Evolutionary conservation across 768 basidiomycete genomes (phyloP).

Genomic region (Mycena alexandri): DNA sequence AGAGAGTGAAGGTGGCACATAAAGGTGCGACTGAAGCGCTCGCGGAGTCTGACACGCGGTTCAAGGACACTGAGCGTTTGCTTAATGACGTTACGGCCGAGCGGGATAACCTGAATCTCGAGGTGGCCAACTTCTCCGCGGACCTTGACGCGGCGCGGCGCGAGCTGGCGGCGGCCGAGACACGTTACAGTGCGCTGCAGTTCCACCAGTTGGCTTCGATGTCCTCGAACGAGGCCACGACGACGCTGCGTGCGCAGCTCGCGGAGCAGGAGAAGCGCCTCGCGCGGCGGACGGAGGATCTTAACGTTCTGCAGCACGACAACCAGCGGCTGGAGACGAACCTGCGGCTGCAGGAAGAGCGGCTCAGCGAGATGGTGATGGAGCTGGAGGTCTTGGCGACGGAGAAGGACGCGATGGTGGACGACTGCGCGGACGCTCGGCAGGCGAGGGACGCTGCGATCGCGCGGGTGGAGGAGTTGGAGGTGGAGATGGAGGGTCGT

Average conservation of each 20-base stretch:
- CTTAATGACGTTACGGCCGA: slow-evolving; percentile 73
- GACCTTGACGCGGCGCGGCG: slow-evolving; percentile 68
- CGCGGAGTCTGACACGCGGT: slow-evolving; percentile 57
- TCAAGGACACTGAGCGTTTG: slow-evolving; percentile 58
- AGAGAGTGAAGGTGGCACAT: slow-evolving; percentile 41
- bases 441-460: slow-evolving; percentile 78
- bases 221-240: slow-evolving; percentile 67
- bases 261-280: slow-evolving; percentile 77
- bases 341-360: slow-evolving; percentile 78
- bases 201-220: slow-evolving; percentile 75
- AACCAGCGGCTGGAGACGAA: slow-evolving; percentile 83
- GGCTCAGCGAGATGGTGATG: slow-evolving; percentile 73
- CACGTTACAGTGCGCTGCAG: slow-evolving; percentile 72
- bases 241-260: slow-evolving; percentile 72
- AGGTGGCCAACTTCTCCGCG: slow-evolving; percentile 70
- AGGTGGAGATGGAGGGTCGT: slow-evolving; percentile 60
- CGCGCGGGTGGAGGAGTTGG: slow-evolving; percentile 66
- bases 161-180: slow-evolving; percentile 69
- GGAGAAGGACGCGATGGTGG: slow-evolving; percentile 85
- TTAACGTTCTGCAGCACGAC: slow-evolving; percentile 85
- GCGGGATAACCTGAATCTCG: slow-evolving; percentile 74
- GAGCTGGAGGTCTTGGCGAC: slow-evolving; percentile 76
- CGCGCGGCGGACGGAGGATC: slow-evolving; percentile 75
- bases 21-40: slow-evolving; percentile 54
- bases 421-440: slow-evolving; percentile 85